Base-by-base conservation (phyloP, 2,329 filamentous ascomycete genomes). In the Pezicula neosporulosa region DNA sequence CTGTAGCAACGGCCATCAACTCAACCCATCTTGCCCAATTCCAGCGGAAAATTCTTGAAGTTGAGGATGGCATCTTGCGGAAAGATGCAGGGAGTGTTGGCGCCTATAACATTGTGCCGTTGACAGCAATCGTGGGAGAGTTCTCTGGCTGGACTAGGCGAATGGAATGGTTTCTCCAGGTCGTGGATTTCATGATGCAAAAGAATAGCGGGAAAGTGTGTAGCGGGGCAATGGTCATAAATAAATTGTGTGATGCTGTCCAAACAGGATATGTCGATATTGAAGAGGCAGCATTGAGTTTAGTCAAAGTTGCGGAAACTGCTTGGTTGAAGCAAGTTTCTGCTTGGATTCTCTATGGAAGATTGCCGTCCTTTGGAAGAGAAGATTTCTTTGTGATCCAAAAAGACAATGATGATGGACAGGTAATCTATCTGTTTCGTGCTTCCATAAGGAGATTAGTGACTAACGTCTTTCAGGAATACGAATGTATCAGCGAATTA, bases 251-350 rank as follows among this genome's bases (percentile, higher is more conserved):
- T 30, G 72, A 75, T 13, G 89, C 93, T 69, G 76, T 90, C 49
- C 87, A 90, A 66, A 97, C 93, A 6, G 94, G 94, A 13, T 97
- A 95, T 68, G 76, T 82, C 7, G 91, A 97, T 63, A 83, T 99
- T 50, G 90, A 93, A 65, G 81, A 84, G 52, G 85, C 89, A 37
- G 87, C 90, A 0, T 72, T 83, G 56, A 82, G 86, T 52, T 73
- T 97, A 35, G 80, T 90, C n/a, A 80, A 76, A 13, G 76, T 90
- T 19, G 92, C 91, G 0, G 93, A 99, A 71, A 87, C 82, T 28
- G 88, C 92, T 8, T 99, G 94, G 94, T 74, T 97, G 64, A 89
- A 90, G 67, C 91, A 96, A 65, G 78, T 95, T 10, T 89, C 90
- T 4, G 88, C 89, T 24, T 99, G 93, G 93, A 78, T 97, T 8